Base-by-base conservation (phyloP, 768 basidiomycete species). In the Pholiota conissans region DNA sequence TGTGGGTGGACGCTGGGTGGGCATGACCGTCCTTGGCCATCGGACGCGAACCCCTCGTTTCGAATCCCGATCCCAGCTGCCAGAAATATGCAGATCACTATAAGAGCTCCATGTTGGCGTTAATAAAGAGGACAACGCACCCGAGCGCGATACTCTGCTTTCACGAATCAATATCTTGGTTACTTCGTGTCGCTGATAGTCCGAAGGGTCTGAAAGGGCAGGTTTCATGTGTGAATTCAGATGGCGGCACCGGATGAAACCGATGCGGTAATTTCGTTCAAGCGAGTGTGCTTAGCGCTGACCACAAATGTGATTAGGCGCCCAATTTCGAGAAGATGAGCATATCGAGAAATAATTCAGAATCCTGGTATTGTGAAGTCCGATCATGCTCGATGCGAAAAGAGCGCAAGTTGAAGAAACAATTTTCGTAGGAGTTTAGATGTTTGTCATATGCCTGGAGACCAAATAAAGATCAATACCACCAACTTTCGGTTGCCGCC, bases 11-110 rank as follows among this genome's bases (percentile, higher is more conserved):
- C n/a, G 34, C 11, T 35, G 34, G 54, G 18, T 54, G 27, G 11
- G 42, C 54, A 18, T 13, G 27, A 7, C 16, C 48, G 63, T 65
- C 65, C 65, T 67, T 62, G 63, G 52, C 65, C 65, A 67, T 67
- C 65, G 65, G 65, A 63, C 63, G 55, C 65, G 65, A 49, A 14
- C 49, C 35, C 58, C 52, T 11, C 4, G 20, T 32, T 13, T 32
- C 30, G 30, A 32, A 6, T 48, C 60, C n/a, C 40, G 22, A 61
- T 51, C 24, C 16, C 18, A 18, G 20, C 22, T 29, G 26, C 4
- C 40, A n/a, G 20, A 13, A 20, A 40, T 40, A 6, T 16, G 5
- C n/a, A n/a, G n/a, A n/a, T n/a, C n/a, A n/a, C n/a, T n/a, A 16
- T 49, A 22, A 26, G 7, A 42, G 18, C 14, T 20, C 6, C 40